These are phyloP conservation scores for Acanthamoeba divionensis DNA, from an alignment of 208 protist species.

Conservation along the genomic window DNA sequence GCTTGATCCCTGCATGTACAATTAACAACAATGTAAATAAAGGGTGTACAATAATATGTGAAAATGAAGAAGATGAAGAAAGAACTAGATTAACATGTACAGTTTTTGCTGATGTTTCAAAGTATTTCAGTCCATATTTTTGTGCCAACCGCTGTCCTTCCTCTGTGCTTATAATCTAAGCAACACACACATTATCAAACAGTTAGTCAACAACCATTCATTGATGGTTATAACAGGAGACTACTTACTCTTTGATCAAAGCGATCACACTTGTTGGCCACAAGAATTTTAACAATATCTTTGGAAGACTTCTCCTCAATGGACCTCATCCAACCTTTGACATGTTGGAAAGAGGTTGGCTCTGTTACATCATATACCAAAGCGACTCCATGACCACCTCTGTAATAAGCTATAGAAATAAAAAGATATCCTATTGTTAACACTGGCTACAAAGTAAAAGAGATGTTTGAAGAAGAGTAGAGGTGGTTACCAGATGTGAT, in stretches of 20 bases:
- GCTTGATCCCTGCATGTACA: constrained; percentile 62
- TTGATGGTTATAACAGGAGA: not conserved
- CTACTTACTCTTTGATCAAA: constrained; percentile 75
- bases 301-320: constrained; percentile 89
- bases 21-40: not conserved
- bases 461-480: not conserved
- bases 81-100: not conserved
- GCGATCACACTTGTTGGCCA: constrained; percentile 89
- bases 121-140: constrained; percentile 80
- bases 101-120: constrained; percentile 82
- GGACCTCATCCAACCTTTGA: constrained; percentile 87
- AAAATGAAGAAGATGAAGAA: not conserved
- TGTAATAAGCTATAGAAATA: constrained; percentile 86
- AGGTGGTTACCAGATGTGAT: not conserved
- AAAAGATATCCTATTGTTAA: not conserved
- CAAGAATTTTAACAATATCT: constrained; percentile 88
- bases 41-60: not conserved
- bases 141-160: constrained; percentile 77
- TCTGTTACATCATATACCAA: constrained; percentile 90
- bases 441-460: too few species aligned
- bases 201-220: too few species aligned
- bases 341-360: constrained; percentile 79
- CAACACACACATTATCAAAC: too few species aligned
- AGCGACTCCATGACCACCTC: constrained; percentile 91
- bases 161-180: constrained; percentile 45